Base-by-base conservation (phyloP, 2,329 filamentous ascomycete species). In the Penicillium polonicum region DNA sequence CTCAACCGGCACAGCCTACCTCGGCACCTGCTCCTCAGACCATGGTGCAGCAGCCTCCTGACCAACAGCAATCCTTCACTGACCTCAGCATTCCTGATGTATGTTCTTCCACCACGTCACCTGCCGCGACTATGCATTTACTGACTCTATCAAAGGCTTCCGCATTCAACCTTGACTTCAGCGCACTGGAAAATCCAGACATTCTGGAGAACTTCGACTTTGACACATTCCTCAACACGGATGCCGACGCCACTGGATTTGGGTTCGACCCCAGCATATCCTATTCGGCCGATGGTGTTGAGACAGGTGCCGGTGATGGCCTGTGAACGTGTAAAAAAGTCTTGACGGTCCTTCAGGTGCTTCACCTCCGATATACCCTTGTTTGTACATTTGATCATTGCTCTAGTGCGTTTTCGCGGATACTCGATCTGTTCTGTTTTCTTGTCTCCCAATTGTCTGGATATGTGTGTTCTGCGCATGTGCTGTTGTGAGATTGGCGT, bases 141-240 rank as follows among this genome's bases (percentile, higher is more conserved):
- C 43, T 57, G 35, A 53, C 35, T 41, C n/a, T 31, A 10, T 9
- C 21, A 29, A 56, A 76, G 73, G 36, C 66, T 38, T 62, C 65
- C 53, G 62, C 66, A 52, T 77, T 76, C 66, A 76, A 70, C 48
- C 72, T 78, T 54, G 74, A 78, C 63, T 80, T 80, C 66, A 75
- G 72, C 63, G 67, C 75, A 51, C 67, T 81, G 59, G 78, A 80
- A 57, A 77, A 76, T 57, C 71, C 72, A 36, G 78, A 81, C 65
- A 73, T 80, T 33, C 68, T 81, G 44, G 79, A 81, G 67, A 79
- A 78, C 65, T 88, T 88, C 70, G 85, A 88, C 71, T 88, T 88
- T 70, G 85, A 88, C 68, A 84, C 82, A 17, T 88, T 88, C 76
- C 76, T 88, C 52, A 85, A 87, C 66, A 84, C 81, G 39, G 82